A percentile compares a stretch with the other conserved stretches of the same genome.
These are phyloP conservation scores for Sedum album DNA, from an alignment of 164 flowering plant species.

Conservation along the genomic window DNA sequence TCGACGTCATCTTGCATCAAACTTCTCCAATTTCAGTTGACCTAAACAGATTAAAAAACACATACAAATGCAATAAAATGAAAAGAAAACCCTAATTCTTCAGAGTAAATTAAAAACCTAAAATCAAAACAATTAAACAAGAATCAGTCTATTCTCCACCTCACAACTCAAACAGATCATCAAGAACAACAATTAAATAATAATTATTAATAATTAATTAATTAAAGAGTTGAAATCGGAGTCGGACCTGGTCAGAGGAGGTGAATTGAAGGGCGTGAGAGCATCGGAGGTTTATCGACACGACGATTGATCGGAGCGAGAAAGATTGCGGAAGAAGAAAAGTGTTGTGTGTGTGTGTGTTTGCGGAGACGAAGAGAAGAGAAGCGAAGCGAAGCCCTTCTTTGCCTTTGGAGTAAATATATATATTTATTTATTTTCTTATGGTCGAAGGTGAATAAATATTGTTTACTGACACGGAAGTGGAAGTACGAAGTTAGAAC, in stretches of 20 bases:
- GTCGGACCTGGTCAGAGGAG: not conserved
- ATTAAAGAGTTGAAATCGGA: not conserved
- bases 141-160: not conserved
- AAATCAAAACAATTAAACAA: not conserved
- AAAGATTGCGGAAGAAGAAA: not conserved
- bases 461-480: no score
- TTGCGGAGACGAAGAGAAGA: not conserved
- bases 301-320: not conserved
- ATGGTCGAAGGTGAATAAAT: no score
- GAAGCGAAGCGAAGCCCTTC: no score
- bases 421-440: no score
- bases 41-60: not conserved
- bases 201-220: not conserved
- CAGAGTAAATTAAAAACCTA: not conserved
- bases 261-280: not conserved
- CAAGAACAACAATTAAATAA: not conserved
- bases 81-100: not conserved
- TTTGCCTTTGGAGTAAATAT: no score
- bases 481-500: no score
- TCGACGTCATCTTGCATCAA: slow-evolving; percentile 5
- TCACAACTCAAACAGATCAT: not conserved
- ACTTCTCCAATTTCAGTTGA: slow-evolving; percentile 4
- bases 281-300: not conserved
- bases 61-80: no score
- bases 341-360: not conserved